Percentiles rank a stretch among this genome's conserved stretches.
These are phyloP conservation scores for Dioszegia crocea DNA, from an alignment of 768 basidiomycete species.

Conservation along the genomic window DNA sequence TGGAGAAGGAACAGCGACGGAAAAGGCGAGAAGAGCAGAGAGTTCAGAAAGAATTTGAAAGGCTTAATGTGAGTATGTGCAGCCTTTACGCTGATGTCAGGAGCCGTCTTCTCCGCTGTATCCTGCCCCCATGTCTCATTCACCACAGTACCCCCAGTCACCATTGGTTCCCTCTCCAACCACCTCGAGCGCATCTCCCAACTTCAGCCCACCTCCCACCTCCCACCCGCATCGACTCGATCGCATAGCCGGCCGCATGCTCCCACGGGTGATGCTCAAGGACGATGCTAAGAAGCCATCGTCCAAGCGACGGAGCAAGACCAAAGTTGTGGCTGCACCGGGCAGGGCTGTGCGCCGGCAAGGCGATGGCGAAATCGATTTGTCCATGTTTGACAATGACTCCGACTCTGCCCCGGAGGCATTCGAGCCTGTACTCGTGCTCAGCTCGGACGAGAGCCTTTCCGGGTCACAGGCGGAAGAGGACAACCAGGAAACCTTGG, in stretches of 20 bases:
- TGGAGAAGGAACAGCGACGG: conserved; percentile 23
- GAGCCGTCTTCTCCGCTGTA: background rate
- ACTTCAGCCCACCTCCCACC: too few species aligned
- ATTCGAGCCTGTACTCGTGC: too few species aligned
- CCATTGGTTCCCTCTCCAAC: background rate
- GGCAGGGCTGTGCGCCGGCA: conserved; percentile 55
- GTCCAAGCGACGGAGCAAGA: conserved; percentile 42
- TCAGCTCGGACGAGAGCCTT: too few species aligned
- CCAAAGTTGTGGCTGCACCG: conserved; percentile 19
- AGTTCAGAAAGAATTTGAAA: too few species aligned
- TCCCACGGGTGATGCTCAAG: conserved; percentile 59
- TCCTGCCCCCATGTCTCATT: background rate
- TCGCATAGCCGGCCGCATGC: conserved; percentile 51
- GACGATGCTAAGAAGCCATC: conserved; percentile 16
- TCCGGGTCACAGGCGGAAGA: conserved; percentile 30
- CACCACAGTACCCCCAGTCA: background rate
- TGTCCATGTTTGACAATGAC: conserved; percentile 11
- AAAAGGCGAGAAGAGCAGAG: conserved; percentile 13
- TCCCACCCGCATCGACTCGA: too few species aligned
- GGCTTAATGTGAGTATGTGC: conserved; percentile 14
- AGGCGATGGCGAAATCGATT: conserved; percentile 17
- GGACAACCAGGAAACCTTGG: conserved; percentile 25
- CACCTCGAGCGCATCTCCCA: too few species aligned
- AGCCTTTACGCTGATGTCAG: background rate
- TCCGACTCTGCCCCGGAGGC: background rate